Conservation (phyloP, 1,284 basidiomycete species). For the Boletus mariae region DNA sequence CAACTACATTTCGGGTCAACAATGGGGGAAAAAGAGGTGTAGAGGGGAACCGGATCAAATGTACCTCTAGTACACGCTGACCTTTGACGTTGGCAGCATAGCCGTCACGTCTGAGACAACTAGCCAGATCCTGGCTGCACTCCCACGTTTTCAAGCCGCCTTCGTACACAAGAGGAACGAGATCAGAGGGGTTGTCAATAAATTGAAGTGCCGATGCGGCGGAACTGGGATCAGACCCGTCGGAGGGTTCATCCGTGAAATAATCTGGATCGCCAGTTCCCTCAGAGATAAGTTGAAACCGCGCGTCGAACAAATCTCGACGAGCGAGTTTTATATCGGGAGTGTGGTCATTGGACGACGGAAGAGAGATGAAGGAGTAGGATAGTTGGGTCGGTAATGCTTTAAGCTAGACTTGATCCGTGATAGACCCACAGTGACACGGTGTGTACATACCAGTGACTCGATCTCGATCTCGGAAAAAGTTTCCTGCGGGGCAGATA, state of each 20-base stretch:
- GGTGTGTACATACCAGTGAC: conserved; percentile 33
- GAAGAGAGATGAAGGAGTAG: conserved; percentile 53
- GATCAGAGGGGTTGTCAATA: conserved; percentile 81
- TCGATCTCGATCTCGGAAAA: conserved; percentile 35
- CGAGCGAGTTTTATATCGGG: conserved; percentile 52
- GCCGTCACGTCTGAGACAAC: conserved; percentile 42
- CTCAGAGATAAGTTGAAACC: conserved; percentile 73
- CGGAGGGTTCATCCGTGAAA: conserved; percentile 13
- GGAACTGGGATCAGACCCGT: conserved; percentile 6
- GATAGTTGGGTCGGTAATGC: conserved; percentile 55
- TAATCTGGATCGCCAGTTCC: conserved; percentile 27
- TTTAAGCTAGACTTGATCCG: conserved; percentile 43
- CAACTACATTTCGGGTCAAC: conserved; percentile 40
- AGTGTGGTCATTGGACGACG: conserved; percentile 26
- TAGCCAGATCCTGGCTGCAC: conserved; percentile 85
- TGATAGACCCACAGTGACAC: conserved; percentile 1
- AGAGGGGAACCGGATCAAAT: conserved; percentile 6
- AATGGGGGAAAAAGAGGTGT: background rate
- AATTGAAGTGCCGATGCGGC: conserved; percentile 46
- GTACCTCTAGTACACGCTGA: conserved; percentile 63
- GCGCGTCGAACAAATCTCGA: conserved; percentile 85
- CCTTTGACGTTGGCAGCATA: conserved; percentile 33
- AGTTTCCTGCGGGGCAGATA: conserved; percentile 1
- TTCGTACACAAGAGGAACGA: conserved; percentile 91
- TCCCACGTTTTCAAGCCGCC: conserved; percentile 99